A percentile compares a stretch with the other conserved stretches of the same genome.
These are phyloP conservation scores for Phytophthora sp. DNA, from an alignment of 352 stramenopile species.

Conservation along the genomic window DNA sequence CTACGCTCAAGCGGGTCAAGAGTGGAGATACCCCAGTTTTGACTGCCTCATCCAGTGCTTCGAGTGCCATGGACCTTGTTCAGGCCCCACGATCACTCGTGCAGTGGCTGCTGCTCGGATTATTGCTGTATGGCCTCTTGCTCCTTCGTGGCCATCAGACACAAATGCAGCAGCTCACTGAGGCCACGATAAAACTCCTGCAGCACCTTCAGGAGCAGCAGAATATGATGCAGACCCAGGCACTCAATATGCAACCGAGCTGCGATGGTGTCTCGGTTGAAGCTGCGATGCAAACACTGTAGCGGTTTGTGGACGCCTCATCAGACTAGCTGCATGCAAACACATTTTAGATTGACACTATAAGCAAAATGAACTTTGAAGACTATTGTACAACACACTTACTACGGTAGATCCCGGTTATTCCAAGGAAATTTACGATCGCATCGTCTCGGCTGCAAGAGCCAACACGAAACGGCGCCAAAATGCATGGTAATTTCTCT, in stretches of 20 bases:
- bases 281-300: constrained; percentile 29
- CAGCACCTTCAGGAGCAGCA: constrained; percentile 38
- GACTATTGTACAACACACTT: neutral
- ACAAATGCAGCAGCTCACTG: constrained; percentile 51
- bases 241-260: constrained; percentile 26
- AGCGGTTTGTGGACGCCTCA: constrained; percentile 32
- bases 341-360: constrained; percentile 24
- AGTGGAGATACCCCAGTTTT: neutral
- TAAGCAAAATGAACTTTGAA: constrained; percentile 8
- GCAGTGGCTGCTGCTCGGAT: constrained; percentile 39
- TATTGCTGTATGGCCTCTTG: constrained; percentile 45
- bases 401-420: neutral
- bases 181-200: constrained; percentile 42
- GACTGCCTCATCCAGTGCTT: neutral
- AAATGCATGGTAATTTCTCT: no score
- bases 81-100: constrained; percentile 16
- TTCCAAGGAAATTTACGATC: neutral
- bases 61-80: constrained; percentile 1
- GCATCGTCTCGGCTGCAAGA: no score
- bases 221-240: constrained; percentile 17
- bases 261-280: constrained; percentile 31
- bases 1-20: constrained; percentile 7
- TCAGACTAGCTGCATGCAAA: constrained; percentile 10
- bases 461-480: no score
- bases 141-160: constrained; percentile 45